phyloP scores from a whole-genome alignment of 306 rosid genomes.

The Arachis stenosperma region DNA sequence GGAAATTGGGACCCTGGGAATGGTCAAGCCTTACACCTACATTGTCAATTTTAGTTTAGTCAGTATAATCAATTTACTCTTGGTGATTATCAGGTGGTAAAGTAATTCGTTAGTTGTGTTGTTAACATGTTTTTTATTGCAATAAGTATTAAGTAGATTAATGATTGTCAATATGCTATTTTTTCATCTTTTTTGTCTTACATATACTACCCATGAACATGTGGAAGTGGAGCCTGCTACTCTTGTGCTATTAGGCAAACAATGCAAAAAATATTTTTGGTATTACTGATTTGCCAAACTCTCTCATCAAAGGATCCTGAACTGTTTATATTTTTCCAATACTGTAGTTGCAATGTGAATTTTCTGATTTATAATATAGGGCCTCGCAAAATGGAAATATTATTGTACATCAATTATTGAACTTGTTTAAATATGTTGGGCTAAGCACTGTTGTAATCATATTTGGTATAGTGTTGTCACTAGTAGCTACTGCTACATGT shows the following conservation, averaged over 20 bases:
- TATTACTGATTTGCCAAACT: constrained; percentile 69
- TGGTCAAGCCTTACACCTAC: no score
- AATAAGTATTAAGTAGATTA: not conserved
- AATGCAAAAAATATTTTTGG: constrained; percentile 44
- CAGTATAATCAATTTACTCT: not conserved
- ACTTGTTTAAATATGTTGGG: constrained; percentile 12
- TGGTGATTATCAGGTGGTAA: no score
- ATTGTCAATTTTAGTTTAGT: not conserved
- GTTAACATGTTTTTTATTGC: constrained; percentile 4
- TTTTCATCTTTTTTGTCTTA: constrained; percentile 19
- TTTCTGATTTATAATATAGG: constrained; percentile 15
- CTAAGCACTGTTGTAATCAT: not conserved
- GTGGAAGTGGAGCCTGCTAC: constrained; percentile 86
- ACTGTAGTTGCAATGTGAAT: not conserved
- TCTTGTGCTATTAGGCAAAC: constrained; percentile 88
- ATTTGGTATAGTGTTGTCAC: not conserved
- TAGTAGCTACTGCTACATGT: constrained; percentile 1
- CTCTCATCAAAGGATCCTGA: constrained; percentile 13
- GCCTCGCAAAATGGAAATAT: not conserved
- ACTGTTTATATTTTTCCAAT: constrained; percentile 9
- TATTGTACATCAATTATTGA: constrained; percentile 19
- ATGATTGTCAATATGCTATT: constrained; percentile 23
- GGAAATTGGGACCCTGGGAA: no score
- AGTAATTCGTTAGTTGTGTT: constrained; percentile 2
- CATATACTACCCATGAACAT: constrained; percentile 37